Percentiles rank a stretch among this genome's conserved stretches.
Evolutionary conservation across 805 yeast species (phyloP).

Genomic region (Kodamaea lidongshanica): DNA sequence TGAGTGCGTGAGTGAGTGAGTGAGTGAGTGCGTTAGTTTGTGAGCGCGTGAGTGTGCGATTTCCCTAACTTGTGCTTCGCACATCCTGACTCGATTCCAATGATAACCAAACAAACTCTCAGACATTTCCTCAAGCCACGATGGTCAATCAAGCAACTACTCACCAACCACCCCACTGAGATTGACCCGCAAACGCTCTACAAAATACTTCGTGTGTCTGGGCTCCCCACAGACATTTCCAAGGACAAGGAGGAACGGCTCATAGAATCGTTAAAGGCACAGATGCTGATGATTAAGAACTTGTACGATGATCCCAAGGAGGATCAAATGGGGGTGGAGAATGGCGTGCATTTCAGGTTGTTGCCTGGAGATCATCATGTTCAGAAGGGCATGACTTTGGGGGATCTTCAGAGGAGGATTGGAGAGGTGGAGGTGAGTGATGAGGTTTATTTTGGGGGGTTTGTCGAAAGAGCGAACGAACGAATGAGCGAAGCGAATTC

Average conservation of each 20-base stretch:
- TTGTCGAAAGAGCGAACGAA: too few species aligned
- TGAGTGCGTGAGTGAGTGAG: too few species aligned
- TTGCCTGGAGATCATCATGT: slow-evolving; percentile 28
- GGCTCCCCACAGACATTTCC: slow-evolving; percentile 32
- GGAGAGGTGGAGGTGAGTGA: slow-evolving; percentile 9
- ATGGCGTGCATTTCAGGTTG: slow-evolving; percentile 26
- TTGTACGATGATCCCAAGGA: slow-evolving; percentile 26
- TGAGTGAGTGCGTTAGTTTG: too few species aligned
- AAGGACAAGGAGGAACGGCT: slow-evolving; percentile 23
- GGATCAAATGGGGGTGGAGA: slow-evolving; percentile 8
- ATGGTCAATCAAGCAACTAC: slow-evolving; percentile 12
- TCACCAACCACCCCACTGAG: slow-evolving; percentile 1
- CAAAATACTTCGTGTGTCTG: slow-evolving; percentile 43
- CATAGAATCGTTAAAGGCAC: slow-evolving; percentile 36
- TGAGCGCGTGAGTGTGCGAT: too few species aligned
- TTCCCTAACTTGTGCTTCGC: too few species aligned
- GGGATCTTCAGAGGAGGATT: slow-evolving; percentile 8
- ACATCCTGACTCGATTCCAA: too few species aligned
- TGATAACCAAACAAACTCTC: too few species aligned
- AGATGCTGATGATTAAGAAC: slow-evolving; percentile 45
- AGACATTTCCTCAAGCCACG: slow-evolving; percentile 9
- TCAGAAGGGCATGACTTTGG: slow-evolving; percentile 18
- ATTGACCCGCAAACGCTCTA: slow-evolving; percentile 14
- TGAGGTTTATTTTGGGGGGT: slow-evolving; percentile 1
- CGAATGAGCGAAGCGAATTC: too few species aligned